Evolutionary conservation across 192 early-diverging fungal species (phyloP), one percentile per base, ranked within the genome.

Genomic region (Coemansia nantahalensis): DNA sequence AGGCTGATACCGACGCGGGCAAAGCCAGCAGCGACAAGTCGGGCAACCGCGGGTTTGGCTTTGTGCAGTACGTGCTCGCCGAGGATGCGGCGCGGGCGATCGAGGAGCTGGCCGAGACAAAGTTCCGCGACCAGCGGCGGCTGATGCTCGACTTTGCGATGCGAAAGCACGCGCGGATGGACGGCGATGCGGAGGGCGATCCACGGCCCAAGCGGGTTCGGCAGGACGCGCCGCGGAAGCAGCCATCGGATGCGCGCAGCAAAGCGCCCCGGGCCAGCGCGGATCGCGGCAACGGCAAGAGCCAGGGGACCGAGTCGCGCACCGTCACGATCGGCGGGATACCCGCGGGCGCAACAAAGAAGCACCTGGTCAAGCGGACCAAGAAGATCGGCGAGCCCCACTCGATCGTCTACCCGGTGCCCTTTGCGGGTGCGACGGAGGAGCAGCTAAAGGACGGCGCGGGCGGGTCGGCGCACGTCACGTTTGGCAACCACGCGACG

Each of bases 21-120:
- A 15, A 2, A 35, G 13, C 4, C 71, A 70, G 45, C 18, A 30
- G 12, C 48, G 21, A 32, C 3, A 28, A 28, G 28, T 16, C 53
- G 17, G 56, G 36, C 38, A 93, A 92, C 68, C 87, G 83, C 38
- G 95, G 95, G 8, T 96, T 83, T 71, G 95, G 95, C 15, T 98
- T 90, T 69, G 94, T 98, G 6, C 85, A 91, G 56, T 98, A 84
- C 51, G 74, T 77, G 43, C 62, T 77, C 5, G 62, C 74, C 15
- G 74, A 77, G 16, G 74, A 77, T 47, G 74, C 93, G 2, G 68
- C 81, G 23, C 75, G 81, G 21, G 95, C 95, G 2, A 45, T 98
- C 23, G 67, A 79, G 22, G 85, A 89, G 44, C 77, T 98, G 11
- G 81, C 86, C 36, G 79, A 85, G 26, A 69, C 57, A 12, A 86